These are phyloP conservation scores for Umbelopsis isabellina DNA, from an alignment of 192 early-diverging fungal genomes.

Conservation along the genomic window DNA sequence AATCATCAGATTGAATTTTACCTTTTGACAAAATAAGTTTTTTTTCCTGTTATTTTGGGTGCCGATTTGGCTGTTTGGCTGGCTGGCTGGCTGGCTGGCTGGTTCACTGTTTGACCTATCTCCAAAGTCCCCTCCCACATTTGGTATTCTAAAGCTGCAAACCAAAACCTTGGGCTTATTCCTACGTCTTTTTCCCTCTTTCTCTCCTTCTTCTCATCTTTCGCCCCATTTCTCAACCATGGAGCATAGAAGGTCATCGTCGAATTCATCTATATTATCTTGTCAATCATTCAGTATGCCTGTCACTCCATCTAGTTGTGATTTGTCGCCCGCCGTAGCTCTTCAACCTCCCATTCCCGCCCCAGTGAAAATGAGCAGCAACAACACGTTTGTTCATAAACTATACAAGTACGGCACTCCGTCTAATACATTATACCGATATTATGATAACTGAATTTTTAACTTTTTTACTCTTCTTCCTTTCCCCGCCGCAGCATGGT, in stretches of 20 bases:
- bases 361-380: conserved; percentile 45
- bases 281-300: not conserved
- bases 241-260: conserved; percentile 15
- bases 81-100: too few species aligned
- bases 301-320: conserved; percentile 6
- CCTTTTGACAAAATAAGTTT: too few species aligned
- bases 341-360: conserved; percentile 45
- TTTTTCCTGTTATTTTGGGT: too few species aligned
- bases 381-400: conserved; percentile 63
- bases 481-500: conserved; percentile 66
- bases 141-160: conserved; percentile 10
- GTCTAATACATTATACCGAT: not conserved
- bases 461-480: too few species aligned
- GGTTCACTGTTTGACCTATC: too few species aligned
- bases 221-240: not conserved
- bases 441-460: not conserved
- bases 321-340: conserved; percentile 9
- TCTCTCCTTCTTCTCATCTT: conserved; percentile 9
- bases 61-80: too few species aligned
- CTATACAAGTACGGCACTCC: conserved; percentile 50
- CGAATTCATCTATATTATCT: conserved; percentile 10
- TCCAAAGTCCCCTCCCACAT: not conserved
- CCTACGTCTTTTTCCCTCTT: not conserved
- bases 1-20: too few species aligned
- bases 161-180: not conserved